Percentiles rank a stretch among this genome's conserved stretches.
phyloP scores from a whole-genome alignment of 768 basidiomycete genomes.

The Leccinum aurantiacum region DNA sequence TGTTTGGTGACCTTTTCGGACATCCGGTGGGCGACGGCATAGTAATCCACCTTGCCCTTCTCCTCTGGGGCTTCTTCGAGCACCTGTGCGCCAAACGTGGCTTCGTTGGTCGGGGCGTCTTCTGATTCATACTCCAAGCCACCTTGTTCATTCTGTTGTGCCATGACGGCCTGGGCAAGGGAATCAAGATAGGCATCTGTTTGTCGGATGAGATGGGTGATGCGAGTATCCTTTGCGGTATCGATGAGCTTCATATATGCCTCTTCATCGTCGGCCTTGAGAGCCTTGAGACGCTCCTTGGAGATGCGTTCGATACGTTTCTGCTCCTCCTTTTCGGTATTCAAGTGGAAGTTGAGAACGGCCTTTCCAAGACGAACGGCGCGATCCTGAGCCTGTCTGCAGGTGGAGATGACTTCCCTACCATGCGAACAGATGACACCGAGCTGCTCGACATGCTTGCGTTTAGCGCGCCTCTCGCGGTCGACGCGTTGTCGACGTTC shows the following conservation, averaged over 20 bases:
- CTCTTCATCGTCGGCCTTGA: slow-evolving; percentile 98
- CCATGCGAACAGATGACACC: slow-evolving; percentile 84
- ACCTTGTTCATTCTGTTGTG: slow-evolving; percentile 81
- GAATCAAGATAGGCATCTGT: slow-evolving; percentile 95
- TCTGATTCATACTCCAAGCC: slow-evolving; percentile 53
- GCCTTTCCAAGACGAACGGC: slow-evolving; percentile 64
- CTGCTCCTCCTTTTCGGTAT: slow-evolving; percentile 97
- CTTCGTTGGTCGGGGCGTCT: slow-evolving; percentile 78
- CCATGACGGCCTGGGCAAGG: slow-evolving; percentile 88
- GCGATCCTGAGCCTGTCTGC: slow-evolving; percentile 65
- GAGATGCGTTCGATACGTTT: slow-evolving; percentile 93
- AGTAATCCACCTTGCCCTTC: slow-evolving; percentile 88
- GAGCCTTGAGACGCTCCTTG: slow-evolving; percentile 96
- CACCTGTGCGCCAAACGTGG: slow-evolving; percentile 86
- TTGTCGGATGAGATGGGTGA: slow-evolving; percentile 92
- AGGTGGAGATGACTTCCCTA: slow-evolving; percentile 65
- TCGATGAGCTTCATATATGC: slow-evolving; percentile 99
- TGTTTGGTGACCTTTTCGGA: slow-evolving; percentile 81
- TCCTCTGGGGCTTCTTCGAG: slow-evolving; percentile 56
- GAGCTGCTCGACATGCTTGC: slow-evolving; percentile 95
- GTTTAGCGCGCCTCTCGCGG: slow-evolving; percentile 91
- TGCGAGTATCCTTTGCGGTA: slow-evolving; percentile 98
- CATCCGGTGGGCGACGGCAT: slow-evolving; percentile 90
- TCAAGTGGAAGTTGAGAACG: slow-evolving; percentile 79
- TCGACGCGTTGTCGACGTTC: slow-evolving; percentile 92